Percentiles rank a stretch among this genome's conserved stretches.
Conservation (phyloP, 352 stramenopile species). For the Blastocystis sp. region DNA sequence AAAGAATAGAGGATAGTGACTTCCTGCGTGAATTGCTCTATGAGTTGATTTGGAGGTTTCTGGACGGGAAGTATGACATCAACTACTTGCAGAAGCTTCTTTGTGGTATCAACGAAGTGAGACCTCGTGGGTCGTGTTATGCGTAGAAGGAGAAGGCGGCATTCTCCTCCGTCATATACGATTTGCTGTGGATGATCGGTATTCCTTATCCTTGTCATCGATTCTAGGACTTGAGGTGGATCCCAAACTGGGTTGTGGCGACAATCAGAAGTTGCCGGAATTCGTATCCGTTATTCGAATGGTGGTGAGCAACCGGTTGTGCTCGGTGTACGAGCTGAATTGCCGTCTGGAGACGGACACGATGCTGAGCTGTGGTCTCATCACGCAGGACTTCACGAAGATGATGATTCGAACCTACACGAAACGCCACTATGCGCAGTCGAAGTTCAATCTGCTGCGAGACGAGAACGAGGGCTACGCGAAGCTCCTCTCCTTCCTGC, state of each 20-base stretch:
- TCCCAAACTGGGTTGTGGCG: conserved; percentile 14
- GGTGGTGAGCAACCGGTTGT: background rate
- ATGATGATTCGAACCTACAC: conserved; percentile 49
- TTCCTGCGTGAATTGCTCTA: conserved; percentile 25
- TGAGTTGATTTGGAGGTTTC: conserved; percentile 45
- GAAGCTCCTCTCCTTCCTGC: conserved; percentile 51
- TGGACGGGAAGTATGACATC: background rate
- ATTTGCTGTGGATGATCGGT: conserved; percentile 52
- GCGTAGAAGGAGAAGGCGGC: background rate
- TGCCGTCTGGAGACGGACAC: conserved; percentile 46
- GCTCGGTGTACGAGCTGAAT: conserved; percentile 26
- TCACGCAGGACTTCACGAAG: conserved; percentile 2
- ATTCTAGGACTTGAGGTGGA: conserved; percentile 38
- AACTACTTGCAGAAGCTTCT: background rate
- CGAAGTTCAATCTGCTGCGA: conserved; percentile 68
- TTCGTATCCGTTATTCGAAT: conserved; percentile 3
- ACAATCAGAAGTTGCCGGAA: background rate
- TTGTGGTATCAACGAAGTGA: conserved; percentile 23
- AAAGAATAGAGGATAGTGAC: background rate
- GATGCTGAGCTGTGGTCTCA: background rate
- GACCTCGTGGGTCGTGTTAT: background rate
- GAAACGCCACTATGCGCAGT: conserved; percentile 50
- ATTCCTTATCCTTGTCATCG: background rate
- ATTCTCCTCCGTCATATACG: background rate
- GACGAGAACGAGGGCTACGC: conserved; percentile 72